Evolutionary conservation across 345 rosid genomes (phyloP), one percentile per base, ranked within the genome.

Genomic region (Syzygium grande): DNA sequence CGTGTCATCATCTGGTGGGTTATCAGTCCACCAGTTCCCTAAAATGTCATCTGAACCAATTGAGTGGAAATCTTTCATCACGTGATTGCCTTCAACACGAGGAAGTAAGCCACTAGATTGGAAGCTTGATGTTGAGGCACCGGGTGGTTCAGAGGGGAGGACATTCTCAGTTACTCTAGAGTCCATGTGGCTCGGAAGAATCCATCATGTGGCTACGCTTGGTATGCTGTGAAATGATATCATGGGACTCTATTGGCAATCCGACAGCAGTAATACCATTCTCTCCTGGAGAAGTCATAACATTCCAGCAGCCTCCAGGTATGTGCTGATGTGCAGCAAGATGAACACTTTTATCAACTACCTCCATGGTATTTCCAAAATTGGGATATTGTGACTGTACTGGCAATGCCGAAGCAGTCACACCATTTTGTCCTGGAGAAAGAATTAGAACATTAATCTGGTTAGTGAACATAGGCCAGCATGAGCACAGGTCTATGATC

Each of bases 81-180:
- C 13, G 30, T 13, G 30, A 59, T 59, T 27, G 68, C 68, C 68
- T 59, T 59, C 30, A 27, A 30, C 16, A 59, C 11, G 16, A 59
- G 68, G 16, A 56, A 0, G 0, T 56, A n/a, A 0, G 9, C 61
- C 23, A 27, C 29, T 10, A 58, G 63, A 58, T 1, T 58, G n/a
- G 30, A 27, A 1, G 68, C 16, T 59, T 59, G 68, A 59, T 27
- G 13, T 59, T 29, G 30, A 12, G 68, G 68, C 68, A 59, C 3
- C 5, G 34, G 30, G 30, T 0, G 0, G 68, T 59, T 59, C 8
- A 27, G 30, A 59, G 30, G 11, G 30, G 30, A 27, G 68, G 14
- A 27, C 17, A 11, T 13, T 27, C 29, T 13, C 68, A 13, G 7
- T 0, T 3, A 0, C 17, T 0, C 8, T 11, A 27, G 5, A 2